phyloP scores from a whole-genome alignment of 345 rosid genomes.

The Eucalyptus erythrocorys region DNA sequence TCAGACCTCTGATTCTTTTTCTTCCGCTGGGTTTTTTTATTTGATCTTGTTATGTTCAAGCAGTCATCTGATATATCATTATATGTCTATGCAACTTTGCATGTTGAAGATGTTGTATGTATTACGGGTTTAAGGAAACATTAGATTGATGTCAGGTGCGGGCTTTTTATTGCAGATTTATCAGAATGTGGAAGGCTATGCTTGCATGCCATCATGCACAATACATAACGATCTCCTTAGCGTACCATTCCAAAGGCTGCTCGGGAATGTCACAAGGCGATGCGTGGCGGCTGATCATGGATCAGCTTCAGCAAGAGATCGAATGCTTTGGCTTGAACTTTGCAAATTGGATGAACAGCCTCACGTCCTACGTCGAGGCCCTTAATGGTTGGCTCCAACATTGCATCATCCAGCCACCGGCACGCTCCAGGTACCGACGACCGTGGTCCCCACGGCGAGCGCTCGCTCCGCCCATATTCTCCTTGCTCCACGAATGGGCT shows the following conservation, averaged over 20 bases:
- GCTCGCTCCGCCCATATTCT: constrained; percentile 75
- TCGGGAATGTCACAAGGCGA: constrained; percentile 20
- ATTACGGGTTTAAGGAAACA: background rate
- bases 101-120: background rate
- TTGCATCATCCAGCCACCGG: constrained; percentile 66
- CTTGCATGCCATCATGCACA: constrained; percentile 89
- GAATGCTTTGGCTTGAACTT: constrained; percentile 85
- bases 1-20: background rate
- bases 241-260: constrained; percentile 66
- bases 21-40: background rate
- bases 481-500: constrained; percentile 70
- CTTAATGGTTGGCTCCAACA: constrained; percentile 78
- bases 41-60: background rate
- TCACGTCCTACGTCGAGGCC: constrained; percentile 53
- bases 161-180: constrained; percentile 32
- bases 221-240: constrained; percentile 85
- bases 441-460: constrained; percentile 70
- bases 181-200: constrained; percentile 95
- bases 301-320: constrained; percentile 55
- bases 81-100: background rate
- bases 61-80: background rate
- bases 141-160: background rate
- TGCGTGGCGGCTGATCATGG: constrained; percentile 29
- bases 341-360: constrained; percentile 62
- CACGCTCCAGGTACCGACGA: constrained; percentile 45